A percentile compares a stretch with the other conserved stretches of the same genome.
phyloP scores from a whole-genome alignment of 345 rosid genomes.

The Populus ilicifolia region DNA sequence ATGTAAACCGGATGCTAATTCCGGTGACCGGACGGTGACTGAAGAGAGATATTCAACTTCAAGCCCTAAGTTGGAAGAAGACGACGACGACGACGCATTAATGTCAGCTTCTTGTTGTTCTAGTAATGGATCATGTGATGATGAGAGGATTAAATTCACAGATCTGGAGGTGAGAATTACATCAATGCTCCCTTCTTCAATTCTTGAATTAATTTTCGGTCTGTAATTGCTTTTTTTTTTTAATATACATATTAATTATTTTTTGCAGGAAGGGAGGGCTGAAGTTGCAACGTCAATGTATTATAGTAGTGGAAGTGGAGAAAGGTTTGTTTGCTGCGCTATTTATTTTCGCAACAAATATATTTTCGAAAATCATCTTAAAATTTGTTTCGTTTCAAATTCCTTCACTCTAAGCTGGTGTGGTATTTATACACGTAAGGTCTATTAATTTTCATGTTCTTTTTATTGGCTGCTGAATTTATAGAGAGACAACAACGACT shows the following conservation, averaged over 20 bases:
- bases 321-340: constrained; percentile 29
- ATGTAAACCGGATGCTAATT: not conserved
- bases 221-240: constrained; percentile 23
- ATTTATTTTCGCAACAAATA: constrained; percentile 3
- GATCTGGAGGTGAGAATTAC: constrained; percentile 49
- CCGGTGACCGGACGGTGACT: constrained; percentile 9
- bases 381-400: constrained; percentile 9
- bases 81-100: not conserved
- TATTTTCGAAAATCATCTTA: constrained; percentile 29
- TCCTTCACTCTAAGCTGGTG: not conserved
- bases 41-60: constrained; percentile 18
- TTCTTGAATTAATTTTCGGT: constrained; percentile 17
- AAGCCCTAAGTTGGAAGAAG: constrained; percentile 28
- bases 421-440: not conserved
- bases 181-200: constrained; percentile 7
- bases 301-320: constrained; percentile 28
- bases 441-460: constrained; percentile 3
- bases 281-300: constrained; percentile 55
- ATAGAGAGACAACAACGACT: constrained; percentile 39
- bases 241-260: not conserved
- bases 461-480: not conserved
- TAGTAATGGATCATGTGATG: constrained; percentile 45
- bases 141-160: constrained; percentile 25
- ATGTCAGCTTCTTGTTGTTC: constrained; percentile 52
- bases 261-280: constrained; percentile 41